Evolutionary conservation across 2,329 filamentous ascomycete genomes (phyloP).

Genomic region (Fusarium continuum): DNA sequence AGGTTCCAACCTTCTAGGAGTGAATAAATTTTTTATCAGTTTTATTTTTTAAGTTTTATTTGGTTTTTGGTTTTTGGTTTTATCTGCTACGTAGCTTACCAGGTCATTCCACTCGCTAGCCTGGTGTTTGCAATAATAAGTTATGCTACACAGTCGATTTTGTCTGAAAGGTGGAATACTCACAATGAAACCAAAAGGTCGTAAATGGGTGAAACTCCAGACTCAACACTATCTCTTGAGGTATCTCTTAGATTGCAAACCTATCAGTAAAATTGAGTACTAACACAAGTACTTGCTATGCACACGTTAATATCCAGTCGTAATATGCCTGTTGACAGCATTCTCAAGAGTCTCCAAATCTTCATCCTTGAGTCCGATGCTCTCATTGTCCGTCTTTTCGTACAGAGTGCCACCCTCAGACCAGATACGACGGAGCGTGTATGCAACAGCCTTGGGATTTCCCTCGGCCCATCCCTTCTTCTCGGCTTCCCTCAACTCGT

Average conservation of each 20-base stretch:
- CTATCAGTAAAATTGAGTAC: not conserved
- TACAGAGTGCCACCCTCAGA: conserved; percentile 77
- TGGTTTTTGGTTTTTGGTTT: no score
- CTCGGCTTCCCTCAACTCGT: conserved; percentile 65
- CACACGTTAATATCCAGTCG: conserved; percentile 28
- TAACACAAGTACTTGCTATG: no score
- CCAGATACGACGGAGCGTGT: conserved; percentile 76
- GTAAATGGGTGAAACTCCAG: no score
- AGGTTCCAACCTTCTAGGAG: not conserved
- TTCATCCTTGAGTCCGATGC: conserved; percentile 60
- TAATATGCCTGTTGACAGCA: conserved; percentile 31
- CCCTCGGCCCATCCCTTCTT: conserved; percentile 65
- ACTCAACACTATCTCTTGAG: no score
- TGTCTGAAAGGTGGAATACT: no score
- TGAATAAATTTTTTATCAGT: not conserved
- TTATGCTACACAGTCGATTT: no score
- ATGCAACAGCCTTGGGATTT: conserved; percentile 60
- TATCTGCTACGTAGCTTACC: no score
- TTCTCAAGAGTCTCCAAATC: conserved; percentile 61
- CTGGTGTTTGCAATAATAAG: not conserved
- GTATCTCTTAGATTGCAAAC: not conserved
- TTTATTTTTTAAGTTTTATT: no score
- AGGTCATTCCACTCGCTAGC: not conserved
- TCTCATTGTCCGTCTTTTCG: conserved; percentile 71
- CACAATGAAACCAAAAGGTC: no score